Percentiles rank a stretch among this genome's conserved stretches.
Conservation (phyloP, 768 basidiomycete species). For the Podaxis sp. region DNA sequence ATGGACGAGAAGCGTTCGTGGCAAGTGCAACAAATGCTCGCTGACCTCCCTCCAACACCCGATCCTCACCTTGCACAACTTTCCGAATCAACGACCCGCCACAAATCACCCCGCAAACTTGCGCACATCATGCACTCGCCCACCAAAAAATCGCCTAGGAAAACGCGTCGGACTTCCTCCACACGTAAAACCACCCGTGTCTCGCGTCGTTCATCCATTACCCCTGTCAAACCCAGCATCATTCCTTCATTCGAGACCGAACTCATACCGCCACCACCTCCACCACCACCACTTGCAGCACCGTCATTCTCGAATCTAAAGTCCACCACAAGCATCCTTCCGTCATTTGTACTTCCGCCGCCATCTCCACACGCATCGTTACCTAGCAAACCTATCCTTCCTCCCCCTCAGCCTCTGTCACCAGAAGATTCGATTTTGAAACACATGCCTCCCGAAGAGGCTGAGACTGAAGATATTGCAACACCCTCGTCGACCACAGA, state of each 20-base stretch:
- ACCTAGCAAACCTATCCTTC: slow-evolving; percentile 48
- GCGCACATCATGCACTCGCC: slow-evolving; percentile 8
- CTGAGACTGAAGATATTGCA: neutral
- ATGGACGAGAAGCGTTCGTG: slow-evolving; percentile 74
- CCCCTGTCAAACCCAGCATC: slow-evolving; percentile 30
- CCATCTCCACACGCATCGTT: slow-evolving; percentile 71
- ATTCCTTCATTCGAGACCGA: slow-evolving; percentile 43
- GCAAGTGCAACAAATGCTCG: slow-evolving; percentile 64
- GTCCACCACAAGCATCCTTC: slow-evolving; percentile 55
- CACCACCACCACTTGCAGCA: slow-evolving; percentile 31
- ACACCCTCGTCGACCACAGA: too few species aligned
- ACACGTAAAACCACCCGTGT: slow-evolving; percentile 45
- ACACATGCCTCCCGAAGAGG: neutral
- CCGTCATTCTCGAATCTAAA: slow-evolving; percentile 37
- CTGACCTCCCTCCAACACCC: slow-evolving; percentile 52
- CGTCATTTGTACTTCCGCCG: slow-evolving; percentile 76
- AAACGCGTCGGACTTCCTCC: slow-evolving; percentile 28
- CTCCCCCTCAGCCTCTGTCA: slow-evolving; percentile 19
- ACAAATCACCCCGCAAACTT: slow-evolving; percentile 19
- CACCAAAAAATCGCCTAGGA: slow-evolving; percentile 31
- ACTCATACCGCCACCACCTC: slow-evolving; percentile 22
- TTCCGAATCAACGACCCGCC: slow-evolving; percentile 14
- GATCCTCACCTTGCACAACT: slow-evolving; percentile 24
- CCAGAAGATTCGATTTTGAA: slow-evolving; percentile 7
- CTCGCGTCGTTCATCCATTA: slow-evolving; percentile 44